These are phyloP conservation scores for Leccinum rimulosum DNA, from an alignment of 768 basidiomycete genomes.

Conservation along the genomic window DNA sequence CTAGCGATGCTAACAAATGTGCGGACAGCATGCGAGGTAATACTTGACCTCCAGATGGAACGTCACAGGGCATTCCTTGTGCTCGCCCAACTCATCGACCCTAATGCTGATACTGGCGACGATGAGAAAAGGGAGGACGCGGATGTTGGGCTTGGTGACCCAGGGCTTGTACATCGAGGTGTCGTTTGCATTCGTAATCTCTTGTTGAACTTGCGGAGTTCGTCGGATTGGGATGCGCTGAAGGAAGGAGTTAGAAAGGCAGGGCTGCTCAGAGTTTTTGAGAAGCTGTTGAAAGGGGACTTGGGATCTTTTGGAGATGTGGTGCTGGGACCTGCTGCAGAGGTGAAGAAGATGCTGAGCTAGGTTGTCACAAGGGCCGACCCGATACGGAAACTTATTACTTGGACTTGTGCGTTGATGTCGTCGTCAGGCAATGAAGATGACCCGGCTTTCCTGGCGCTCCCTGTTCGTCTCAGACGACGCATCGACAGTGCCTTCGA, in stretches of 20 bases:
- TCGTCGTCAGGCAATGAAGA: conserved; percentile 10
- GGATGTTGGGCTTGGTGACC: conserved; percentile 32
- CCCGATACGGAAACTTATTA: conserved; percentile 1
- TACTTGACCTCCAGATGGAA: conserved; percentile 66
- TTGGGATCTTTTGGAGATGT: conserved; percentile 34
- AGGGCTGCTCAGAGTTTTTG: conserved; percentile 54
- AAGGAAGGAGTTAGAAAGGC: conserved; percentile 49
- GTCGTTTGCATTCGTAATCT: conserved; percentile 74
- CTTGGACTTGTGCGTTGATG: conserved; percentile 8
- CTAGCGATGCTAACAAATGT: conserved; percentile 76
- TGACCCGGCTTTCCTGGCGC: conserved; percentile 37
- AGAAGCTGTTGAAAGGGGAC: conserved; percentile 44
- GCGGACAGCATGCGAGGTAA: conserved; percentile 52
- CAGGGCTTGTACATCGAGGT: conserved; percentile 75
- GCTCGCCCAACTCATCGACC: conserved; percentile 66
- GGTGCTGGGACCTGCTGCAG: conserved; percentile 48
- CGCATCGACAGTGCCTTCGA: conserved; percentile 56
- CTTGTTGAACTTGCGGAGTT: conserved; percentile 43
- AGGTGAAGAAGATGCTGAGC: conserved; percentile 44
- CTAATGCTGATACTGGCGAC: conserved; percentile 38
- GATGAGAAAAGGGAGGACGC: conserved; percentile 39
- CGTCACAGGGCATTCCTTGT: conserved; percentile 62
- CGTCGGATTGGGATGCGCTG: conserved; percentile 40
- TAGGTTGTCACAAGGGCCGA: background rate
- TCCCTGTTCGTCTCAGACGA: conserved; percentile 41